Evolutionary conservation across 306 rosid genomes (phyloP).

Genomic region (Castanospermum australe): DNA sequence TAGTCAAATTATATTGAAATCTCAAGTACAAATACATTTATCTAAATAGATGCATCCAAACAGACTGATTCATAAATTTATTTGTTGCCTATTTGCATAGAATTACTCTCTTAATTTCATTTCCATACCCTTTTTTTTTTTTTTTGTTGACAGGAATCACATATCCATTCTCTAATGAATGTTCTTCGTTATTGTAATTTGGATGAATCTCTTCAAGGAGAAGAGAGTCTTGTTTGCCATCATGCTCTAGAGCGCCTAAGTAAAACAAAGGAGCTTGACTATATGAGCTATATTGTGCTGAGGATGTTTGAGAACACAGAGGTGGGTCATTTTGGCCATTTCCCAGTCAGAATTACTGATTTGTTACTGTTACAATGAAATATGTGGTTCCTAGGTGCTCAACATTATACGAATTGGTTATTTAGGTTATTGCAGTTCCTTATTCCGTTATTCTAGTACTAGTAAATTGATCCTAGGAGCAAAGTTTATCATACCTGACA

Average conservation of each 20-base stretch:
- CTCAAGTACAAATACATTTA: neutral
- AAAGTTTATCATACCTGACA: neutral
- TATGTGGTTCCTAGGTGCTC: neutral
- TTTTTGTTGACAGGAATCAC: slow-evolving; percentile 79
- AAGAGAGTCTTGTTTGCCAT: slow-evolving; percentile 71
- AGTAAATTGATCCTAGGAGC: neutral
- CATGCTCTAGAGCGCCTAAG: slow-evolving; percentile 70
- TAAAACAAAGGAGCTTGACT: slow-evolving; percentile 90
- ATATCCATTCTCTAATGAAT: slow-evolving; percentile 94
- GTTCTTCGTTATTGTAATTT: slow-evolving; percentile 95
- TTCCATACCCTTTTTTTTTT: neutral
- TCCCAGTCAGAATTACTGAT: neutral
- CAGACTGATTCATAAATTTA: neutral
- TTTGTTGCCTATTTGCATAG: neutral
- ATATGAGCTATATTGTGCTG: slow-evolving; percentile 90
- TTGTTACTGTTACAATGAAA: neutral
- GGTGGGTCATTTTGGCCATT: slow-evolving; percentile 47
- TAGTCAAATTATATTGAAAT: slow-evolving; percentile 11
- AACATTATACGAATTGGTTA: slow-evolving; percentile 15
- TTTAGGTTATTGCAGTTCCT: neutral
- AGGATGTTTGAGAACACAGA: slow-evolving; percentile 95
- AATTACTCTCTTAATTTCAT: neutral
- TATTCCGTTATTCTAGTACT: neutral
- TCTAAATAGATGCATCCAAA: slow-evolving; percentile 8
- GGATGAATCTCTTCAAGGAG: slow-evolving; percentile 93